A percentile compares a stretch with the other conserved stretches of the same genome.
Conservation (phyloP, 2,329 filamentous ascomycete genomes). For the Trichophyton benhamiae region DNA sequence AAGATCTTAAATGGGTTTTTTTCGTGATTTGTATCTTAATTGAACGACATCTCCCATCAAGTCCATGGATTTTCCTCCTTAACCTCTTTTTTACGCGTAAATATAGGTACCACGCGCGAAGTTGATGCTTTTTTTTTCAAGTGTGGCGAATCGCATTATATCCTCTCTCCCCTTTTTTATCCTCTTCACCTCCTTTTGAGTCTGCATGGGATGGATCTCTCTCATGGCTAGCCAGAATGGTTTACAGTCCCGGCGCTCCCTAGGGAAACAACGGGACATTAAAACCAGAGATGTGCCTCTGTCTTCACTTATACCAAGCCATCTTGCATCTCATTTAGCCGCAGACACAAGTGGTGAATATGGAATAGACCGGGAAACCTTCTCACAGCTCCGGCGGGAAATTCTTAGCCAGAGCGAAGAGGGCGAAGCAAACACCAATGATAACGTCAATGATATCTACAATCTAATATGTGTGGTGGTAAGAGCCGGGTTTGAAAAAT, state of each 20-base stretch:
- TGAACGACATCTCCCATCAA: too few species aligned
- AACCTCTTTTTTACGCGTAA: background rate
- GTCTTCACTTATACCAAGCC: slow-evolving; percentile 75
- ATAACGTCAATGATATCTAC: slow-evolving; percentile 64
- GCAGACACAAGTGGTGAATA: slow-evolving; percentile 50
- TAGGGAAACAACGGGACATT: slow-evolving; percentile 3
- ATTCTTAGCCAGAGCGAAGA: slow-evolving; percentile 40
- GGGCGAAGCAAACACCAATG: slow-evolving; percentile 41
- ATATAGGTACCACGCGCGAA: background rate
- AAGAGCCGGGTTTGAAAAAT: slow-evolving; percentile 59
- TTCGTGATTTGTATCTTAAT: too few species aligned
- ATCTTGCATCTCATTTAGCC: slow-evolving; percentile 71
- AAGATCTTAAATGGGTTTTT: too few species aligned
- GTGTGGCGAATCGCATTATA: background rate
- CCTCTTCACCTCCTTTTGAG: background rate
- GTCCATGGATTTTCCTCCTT: background rate
- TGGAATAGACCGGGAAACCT: slow-evolving; percentile 57
- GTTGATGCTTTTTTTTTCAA: background rate
- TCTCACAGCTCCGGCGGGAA: slow-evolving; percentile 61
- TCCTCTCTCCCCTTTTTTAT: background rate
- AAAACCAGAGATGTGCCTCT: slow-evolving; percentile 19
- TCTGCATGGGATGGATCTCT: slow-evolving; percentile 7
- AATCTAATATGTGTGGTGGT: slow-evolving; percentile 75
- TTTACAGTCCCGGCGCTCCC: slow-evolving; percentile 6
- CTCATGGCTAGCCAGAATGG: slow-evolving; percentile 10